Conservation (phyloP, 2,329 filamentous ascomycete species). For the Sporothrix dimorphospora region DNA sequence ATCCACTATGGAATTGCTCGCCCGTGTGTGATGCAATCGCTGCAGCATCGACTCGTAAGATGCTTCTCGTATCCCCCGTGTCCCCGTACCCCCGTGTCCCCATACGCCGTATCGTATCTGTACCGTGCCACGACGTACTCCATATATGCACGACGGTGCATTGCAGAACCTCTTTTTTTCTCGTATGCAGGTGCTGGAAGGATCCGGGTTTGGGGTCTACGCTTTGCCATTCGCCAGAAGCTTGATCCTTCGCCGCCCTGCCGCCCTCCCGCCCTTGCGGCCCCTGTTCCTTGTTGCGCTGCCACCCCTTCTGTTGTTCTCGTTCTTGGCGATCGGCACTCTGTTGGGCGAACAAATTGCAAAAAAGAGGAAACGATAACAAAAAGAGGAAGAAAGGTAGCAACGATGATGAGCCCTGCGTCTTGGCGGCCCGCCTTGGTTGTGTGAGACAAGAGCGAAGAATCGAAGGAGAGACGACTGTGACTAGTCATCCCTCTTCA, state of each 20-base stretch:
- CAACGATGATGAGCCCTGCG: conserved; percentile 18
- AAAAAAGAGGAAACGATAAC: not conserved
- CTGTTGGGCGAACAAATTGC: not conserved
- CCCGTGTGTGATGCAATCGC: not conserved
- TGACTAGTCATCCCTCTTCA: conserved; percentile 18
- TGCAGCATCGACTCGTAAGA: not conserved
- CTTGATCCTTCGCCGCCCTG: not conserved
- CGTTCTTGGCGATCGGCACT: conserved; percentile 16
- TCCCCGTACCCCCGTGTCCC: not conserved
- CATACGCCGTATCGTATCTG: not conserved
- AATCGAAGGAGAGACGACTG: not conserved
- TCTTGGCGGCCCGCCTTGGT: conserved; percentile 24
- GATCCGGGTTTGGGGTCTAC: not conserved
- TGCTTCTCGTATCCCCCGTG: not conserved
- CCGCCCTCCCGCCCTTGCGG: not conserved
- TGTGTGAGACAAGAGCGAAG: not conserved
- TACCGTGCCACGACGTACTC: conserved; percentile 11
- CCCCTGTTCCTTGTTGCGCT: conserved; percentile 3
- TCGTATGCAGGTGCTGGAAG: not conserved
- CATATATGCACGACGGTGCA: conserved; percentile 14
- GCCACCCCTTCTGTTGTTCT: not conserved
- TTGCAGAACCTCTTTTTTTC: not conserved
- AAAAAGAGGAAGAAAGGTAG: not conserved
- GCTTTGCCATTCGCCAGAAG: not conserved
- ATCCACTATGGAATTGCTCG: too few relatives aligned